Conservation (phyloP, 768 basidiomycete genomes). For the Tricholoma furcatifolium region DNA sequence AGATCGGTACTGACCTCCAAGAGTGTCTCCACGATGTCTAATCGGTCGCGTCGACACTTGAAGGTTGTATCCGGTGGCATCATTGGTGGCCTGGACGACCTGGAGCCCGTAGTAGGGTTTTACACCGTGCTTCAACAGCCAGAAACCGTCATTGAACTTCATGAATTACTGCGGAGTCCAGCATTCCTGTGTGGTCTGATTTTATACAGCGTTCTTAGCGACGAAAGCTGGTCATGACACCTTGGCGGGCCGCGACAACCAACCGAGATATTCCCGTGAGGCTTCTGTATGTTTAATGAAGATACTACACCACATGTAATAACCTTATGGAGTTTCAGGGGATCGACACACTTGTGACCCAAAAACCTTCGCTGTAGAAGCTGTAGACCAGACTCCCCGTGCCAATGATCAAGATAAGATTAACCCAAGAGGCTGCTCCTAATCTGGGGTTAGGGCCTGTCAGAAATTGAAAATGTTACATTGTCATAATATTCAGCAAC, state of each 20-base stretch:
- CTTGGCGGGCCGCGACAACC: constrained; percentile 17
- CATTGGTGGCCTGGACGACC: constrained; percentile 47
- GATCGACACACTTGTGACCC: no score
- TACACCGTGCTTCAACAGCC: constrained; percentile 62
- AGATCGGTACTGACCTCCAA: constrained; percentile 41
- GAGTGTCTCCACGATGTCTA: constrained; percentile 61
- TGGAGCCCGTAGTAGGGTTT: constrained; percentile 62
- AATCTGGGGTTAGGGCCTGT: neutral
- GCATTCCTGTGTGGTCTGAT: neutral
- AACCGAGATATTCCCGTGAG: constrained; percentile 17
- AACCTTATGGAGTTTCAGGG: no score
- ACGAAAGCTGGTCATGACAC: constrained; percentile 6
- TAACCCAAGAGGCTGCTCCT: neutral
- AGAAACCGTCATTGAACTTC: constrained; percentile 77
- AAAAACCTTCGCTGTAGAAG: no score
- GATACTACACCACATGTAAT: no score
- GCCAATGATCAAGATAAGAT: no score
- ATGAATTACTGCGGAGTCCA: constrained; percentile 44
- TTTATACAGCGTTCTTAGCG: constrained; percentile 1
- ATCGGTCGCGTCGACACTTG: constrained; percentile 62
- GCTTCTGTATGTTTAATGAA: neutral
- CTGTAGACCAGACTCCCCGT: no score
- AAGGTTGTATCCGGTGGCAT: constrained; percentile 49
- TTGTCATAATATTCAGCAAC: no score
- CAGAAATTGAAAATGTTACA: neutral